Evolutionary conservation across 768 basidiomycete genomes (phyloP).

Genomic region (Xerocomus brunneocitrinus): DNA sequence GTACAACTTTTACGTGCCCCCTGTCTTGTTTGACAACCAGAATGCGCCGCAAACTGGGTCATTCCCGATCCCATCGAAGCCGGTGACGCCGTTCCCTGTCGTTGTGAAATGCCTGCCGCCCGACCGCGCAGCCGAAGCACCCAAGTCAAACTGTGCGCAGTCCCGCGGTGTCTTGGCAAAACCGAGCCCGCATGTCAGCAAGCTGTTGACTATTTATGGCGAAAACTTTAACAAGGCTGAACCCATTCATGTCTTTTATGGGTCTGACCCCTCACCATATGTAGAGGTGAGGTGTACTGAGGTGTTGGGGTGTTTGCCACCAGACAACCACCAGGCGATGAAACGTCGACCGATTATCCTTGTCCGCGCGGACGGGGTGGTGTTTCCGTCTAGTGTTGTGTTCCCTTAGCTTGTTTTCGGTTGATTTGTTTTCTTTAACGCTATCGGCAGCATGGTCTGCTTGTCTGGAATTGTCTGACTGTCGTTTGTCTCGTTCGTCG

Average conservation of each 20-base stretch:
- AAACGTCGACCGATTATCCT: slow-evolving; percentile 80
- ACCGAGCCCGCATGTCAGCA: slow-evolving; percentile 70
- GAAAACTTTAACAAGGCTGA: slow-evolving; percentile 85
- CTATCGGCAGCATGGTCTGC: slow-evolving; percentile 29
- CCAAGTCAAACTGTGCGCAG: slow-evolving; percentile 64
- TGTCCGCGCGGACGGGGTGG: slow-evolving; percentile 79
- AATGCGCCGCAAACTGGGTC: slow-evolving; percentile 65
- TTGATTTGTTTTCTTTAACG: slow-evolving; percentile 16
- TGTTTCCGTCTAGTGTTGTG: slow-evolving; percentile 78
- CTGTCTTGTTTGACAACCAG: slow-evolving; percentile 76
- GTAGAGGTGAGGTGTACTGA: slow-evolving; percentile 86
- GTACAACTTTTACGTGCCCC: slow-evolving; percentile 91
- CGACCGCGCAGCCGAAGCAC: slow-evolving; percentile 79
- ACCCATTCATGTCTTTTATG: slow-evolving; percentile 81
- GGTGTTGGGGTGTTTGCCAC: slow-evolving; percentile 77
- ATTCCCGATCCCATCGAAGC: slow-evolving; percentile 76
- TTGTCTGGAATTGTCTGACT: slow-evolving; percentile 15
- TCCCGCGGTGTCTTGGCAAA: slow-evolving; percentile 68
- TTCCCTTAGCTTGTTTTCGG: slow-evolving; percentile 55
- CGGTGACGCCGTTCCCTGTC: slow-evolving; percentile 80
- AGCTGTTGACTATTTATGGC: slow-evolving; percentile 84
- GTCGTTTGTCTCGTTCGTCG: slow-evolving; percentile 17
- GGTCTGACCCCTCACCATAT: slow-evolving; percentile 80
- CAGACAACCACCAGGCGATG: slow-evolving; percentile 56
- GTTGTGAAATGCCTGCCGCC: slow-evolving; percentile 91